Evolutionary conservation across 2,329 filamentous ascomycete species (phyloP), one percentile per base, ranked within the genome.

Genomic region (Aspergillus sp.): DNA sequence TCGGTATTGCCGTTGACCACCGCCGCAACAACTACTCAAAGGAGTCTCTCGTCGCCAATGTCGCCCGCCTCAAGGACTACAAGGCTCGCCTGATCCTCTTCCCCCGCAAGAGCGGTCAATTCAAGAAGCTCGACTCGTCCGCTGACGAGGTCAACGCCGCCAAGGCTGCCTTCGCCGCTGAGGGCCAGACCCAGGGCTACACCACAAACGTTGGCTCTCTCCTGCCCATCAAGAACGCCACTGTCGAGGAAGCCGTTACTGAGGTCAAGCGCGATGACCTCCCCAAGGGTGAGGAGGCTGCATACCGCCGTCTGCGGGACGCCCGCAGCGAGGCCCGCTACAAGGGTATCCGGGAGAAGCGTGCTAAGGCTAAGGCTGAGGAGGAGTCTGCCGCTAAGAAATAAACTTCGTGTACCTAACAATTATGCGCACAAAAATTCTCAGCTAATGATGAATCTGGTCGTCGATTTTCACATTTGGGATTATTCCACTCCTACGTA

Each of bases 41-140:
- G 84, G 95, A 98, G 87, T 90, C 89, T 68, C 89, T 98, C 73
- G 86, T 91, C 79, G 85, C 86, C 85, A 99, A 99, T 83, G 93
- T 99, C 73, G 90, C 90, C 80, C 95, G 95, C 77, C 91, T 99
- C 77, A 93, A 97, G 87, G 91, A 91, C 79, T 99, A 96, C 92
- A 90, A 89, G 84, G 87, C 89, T 77, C 91, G 92, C 77, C 84
- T 99, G 76, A 96, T 99, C 79, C 87, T 99, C 78, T 97, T 99
- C 86, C 95, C 95, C 78, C 91, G 92, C 86, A 92, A 91, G 82
- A 87, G 87, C 78, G 93, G 93, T 82, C 88, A 95, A 83, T 86
- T 89, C 83, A 97, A 96, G 91, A 89, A 89, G 79, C 90, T 90
- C 79, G 91, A 96, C 82, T 89, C 88, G 66, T 84, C 89, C 79